phyloP scores from a whole-genome alignment of 2,329 filamentous ascomycete species.

The Ceratocystis diversiconidia region DNA sequence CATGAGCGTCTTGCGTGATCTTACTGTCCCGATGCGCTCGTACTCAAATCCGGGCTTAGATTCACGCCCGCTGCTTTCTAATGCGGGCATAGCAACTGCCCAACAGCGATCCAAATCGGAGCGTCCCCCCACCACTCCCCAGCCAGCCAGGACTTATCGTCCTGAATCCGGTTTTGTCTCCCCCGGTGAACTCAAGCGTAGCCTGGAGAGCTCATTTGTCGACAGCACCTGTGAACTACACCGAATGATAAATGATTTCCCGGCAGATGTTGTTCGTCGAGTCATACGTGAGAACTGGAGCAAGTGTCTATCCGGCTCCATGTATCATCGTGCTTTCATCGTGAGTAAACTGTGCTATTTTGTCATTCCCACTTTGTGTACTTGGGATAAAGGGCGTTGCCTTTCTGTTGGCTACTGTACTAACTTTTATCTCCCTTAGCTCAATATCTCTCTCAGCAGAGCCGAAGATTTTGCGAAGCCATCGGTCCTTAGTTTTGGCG shows the following conservation, averaged over 20 bases:
- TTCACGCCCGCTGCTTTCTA: too few relatives aligned
- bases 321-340: slow-evolving; percentile 34
- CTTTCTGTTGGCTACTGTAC: not conserved
- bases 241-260: slow-evolving; percentile 25
- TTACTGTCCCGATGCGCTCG: too few relatives aligned
- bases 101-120: not conserved
- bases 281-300: slow-evolving; percentile 33
- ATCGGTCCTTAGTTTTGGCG: slow-evolving; percentile 34
- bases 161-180: not conserved
- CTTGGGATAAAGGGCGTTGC: too few relatives aligned
- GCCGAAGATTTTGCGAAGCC: slow-evolving; percentile 26
- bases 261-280: slow-evolving; percentile 30
- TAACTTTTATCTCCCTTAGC: not conserved
- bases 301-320: slow-evolving; percentile 31
- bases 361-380: too few relatives aligned
- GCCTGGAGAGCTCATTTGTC: not conserved
- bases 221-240: slow-evolving; percentile 8
- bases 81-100: too few relatives aligned
- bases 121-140: not conserved
- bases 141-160: not conserved
- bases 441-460: slow-evolving; percentile 19
- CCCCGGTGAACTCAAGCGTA: not conserved
- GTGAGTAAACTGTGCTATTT: slow-evolving; percentile 24
- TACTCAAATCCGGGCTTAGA: too few relatives aligned
- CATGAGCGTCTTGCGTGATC: too few relatives aligned